Base-by-base conservation (phyloP, 2,329 filamentous ascomycete species). In the Lachnellula willkommii region DNA sequence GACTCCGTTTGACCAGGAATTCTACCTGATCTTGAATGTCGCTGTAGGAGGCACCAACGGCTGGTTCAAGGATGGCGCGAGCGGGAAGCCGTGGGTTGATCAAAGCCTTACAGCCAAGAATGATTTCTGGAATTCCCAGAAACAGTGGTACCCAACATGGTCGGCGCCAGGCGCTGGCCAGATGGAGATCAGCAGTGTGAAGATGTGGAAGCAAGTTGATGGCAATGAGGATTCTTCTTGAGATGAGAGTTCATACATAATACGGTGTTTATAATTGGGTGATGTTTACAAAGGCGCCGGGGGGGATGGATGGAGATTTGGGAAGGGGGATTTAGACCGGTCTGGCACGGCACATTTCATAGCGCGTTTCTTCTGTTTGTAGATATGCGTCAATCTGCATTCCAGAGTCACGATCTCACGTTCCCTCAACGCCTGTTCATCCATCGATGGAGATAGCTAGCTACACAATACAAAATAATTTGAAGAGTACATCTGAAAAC, bases 81-180 rank as follows among this genome's bases (percentile, higher is more conserved):
- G 78, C 43, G 80, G 78, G 35, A 95, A 95, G 77, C 90, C 90
- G 1, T 95, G 90, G 90, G 77, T 90, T 35, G 87, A 94, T 68
- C 74, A 70, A 15, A 85, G 82, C 51, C 70, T 77, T 1, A 85
- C 80, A 11, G 88, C 89, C 7, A 82, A 79, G 71, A 82, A 80
- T 65, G 88, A 93, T 68, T 95, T 95, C 70, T 94, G 88, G 88
- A 74, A 85, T 17, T 79, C 83, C 0, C 78, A 79, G 47, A 74
- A 83, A 53, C 62, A 74, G 28, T 93, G 89, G 88, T 73, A 79
- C 46, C 81, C 85, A 4, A 90, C 88, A 0, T 92, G 89, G 89
- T 80, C 79, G 56, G 75, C 74, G 15, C 62, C 67, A 2, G 70
- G 74, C n/a, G 66, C 79, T 62, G 85, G 84, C 1, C 77, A 83